Conservation (phyloP, 202 grass and related monocot species). For the Panicum hallii region DNA sequence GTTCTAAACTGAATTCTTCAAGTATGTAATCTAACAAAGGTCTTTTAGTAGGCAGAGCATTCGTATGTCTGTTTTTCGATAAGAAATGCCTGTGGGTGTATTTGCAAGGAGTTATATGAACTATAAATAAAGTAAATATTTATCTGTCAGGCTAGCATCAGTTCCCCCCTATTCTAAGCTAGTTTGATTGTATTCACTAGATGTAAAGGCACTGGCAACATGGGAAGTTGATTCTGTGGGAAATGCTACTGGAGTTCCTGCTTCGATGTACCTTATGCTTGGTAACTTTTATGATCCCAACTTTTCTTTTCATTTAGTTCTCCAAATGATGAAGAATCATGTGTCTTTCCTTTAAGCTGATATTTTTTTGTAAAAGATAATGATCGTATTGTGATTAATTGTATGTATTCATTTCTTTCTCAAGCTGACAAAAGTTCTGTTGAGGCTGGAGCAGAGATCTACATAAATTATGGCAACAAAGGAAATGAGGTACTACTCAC, state of each 20-base stretch:
- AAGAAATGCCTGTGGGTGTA: not conserved
- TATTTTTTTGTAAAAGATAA: constrained; percentile 23
- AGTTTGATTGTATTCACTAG: constrained; percentile 52
- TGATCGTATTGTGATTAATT: constrained; percentile 2
- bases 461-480: constrained; percentile 98
- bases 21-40: not conserved
- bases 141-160: not conserved
- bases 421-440: constrained; percentile 66
- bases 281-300: constrained; percentile 61
- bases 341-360: constrained; percentile 19
- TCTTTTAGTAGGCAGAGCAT: constrained; percentile 15
- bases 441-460: constrained; percentile 76
- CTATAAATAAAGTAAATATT: constrained; percentile 18
- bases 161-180: constrained; percentile 27
- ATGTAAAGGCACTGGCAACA: constrained; percentile 71
- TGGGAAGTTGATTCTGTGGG: constrained; percentile 93
- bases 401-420: constrained; percentile 41
- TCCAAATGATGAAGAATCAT: not conserved
- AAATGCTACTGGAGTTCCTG: constrained; percentile 61
- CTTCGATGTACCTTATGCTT: constrained; percentile 90
- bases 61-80: not conserved
- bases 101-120: constrained; percentile 31
- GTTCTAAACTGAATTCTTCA: constrained; percentile 4
- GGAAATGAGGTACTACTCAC: constrained; percentile 83
- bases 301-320: not conserved